Evolutionary conservation across 2,329 filamentous ascomycete genomes (phyloP).

Genomic region (Exserohilum turcica): DNA sequence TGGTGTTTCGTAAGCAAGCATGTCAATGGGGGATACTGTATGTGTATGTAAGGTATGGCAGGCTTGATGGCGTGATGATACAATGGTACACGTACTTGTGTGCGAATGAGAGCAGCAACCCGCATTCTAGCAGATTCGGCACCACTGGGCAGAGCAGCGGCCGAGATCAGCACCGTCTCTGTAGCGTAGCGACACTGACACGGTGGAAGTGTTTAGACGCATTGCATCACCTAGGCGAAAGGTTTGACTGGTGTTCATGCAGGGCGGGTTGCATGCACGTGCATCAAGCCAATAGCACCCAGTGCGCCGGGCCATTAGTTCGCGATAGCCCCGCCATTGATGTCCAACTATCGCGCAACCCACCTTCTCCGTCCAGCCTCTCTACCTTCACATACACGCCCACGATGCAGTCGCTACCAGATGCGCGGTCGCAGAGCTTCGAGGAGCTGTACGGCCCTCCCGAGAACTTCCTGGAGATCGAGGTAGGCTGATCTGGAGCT

Average conservation of each 20-base stretch:
- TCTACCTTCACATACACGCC: constrained; percentile 2
- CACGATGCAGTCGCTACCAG: constrained; percentile 66
- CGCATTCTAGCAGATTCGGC: not conserved
- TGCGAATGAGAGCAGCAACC: not conserved
- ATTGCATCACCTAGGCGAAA: not conserved
- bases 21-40: not conserved
- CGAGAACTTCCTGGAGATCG: constrained; percentile 98
- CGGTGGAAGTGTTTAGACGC: not conserved
- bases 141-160: not conserved
- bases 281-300: constrained; percentile 6
- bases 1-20: not conserved
- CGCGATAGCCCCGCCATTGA: constrained; percentile 24
- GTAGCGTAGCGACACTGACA: too few relatives aligned
- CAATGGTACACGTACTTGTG: too few relatives aligned
- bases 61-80: not conserved
- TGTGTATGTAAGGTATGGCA: not conserved
- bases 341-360: constrained; percentile 15
- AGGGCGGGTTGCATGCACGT: constrained; percentile 12
- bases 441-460: constrained; percentile 99
- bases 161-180: too few relatives aligned
- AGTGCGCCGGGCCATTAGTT: constrained; percentile 17
- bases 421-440: constrained; percentile 86
- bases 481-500: constrained; percentile 60
- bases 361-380: constrained; percentile 1
- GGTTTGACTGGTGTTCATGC: constrained; percentile 7